phyloP scores from a whole-genome alignment of 2,329 filamentous ascomycete species.

The Colletotrichum higginsianum region DNA sequence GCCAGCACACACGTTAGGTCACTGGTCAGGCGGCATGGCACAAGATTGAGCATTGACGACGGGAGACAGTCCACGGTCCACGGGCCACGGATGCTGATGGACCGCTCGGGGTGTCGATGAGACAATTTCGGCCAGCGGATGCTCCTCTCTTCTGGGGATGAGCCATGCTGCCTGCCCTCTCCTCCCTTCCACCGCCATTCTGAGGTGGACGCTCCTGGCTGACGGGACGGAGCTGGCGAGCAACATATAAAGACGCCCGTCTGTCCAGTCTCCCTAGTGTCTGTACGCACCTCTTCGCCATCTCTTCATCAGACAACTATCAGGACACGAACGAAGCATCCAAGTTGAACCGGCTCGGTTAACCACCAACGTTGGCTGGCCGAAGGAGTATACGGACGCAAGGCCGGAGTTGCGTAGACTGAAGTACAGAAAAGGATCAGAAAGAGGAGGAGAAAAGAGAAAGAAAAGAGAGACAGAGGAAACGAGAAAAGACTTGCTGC shows the following conservation, averaged over 20 bases:
- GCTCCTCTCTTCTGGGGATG: neutral
- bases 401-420: neutral
- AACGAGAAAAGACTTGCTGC: neutral
- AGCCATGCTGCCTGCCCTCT: neutral
- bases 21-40: constrained; percentile 18
- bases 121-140: constrained; percentile 31
- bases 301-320: neutral
- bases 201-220: neutral
- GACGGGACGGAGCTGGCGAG: neutral
- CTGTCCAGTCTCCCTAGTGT: neutral
- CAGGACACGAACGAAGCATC: neutral
- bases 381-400: neutral
- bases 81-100: constrained; percentile 4
- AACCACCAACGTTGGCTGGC: neutral
- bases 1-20: constrained; percentile 26
- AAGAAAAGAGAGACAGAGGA: too few species aligned
- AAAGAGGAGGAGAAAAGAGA: too few species aligned
- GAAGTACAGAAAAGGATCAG: neutral
- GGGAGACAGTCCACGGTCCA: neutral
- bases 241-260: constrained; percentile 25
- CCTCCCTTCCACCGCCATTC: constrained; percentile 36
- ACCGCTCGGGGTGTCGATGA: constrained; percentile 27
- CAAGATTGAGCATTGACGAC: constrained; percentile 9
- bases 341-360: neutral
- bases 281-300: neutral